Conservation (phyloP, 495 filamentous ascomycete genomes). For the Cercophora sp. region DNA sequence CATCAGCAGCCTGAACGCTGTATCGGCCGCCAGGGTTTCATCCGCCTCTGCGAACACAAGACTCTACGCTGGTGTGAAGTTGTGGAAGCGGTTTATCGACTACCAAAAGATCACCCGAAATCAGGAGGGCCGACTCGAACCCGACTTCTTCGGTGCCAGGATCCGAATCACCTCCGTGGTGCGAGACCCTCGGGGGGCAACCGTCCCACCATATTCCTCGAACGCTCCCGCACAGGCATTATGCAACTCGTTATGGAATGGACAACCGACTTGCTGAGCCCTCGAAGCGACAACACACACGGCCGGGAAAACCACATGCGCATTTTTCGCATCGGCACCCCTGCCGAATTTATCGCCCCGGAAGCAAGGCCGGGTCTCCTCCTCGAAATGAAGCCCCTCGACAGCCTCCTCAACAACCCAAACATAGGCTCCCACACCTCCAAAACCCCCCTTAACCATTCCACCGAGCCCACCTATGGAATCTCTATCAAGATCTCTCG, state of each 20-base stretch:
- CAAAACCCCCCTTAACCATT: slow-evolving; percentile 7
- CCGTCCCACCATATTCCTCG: slow-evolving; percentile 5
- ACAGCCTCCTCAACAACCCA: slow-evolving; percentile 3
- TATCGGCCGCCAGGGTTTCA: slow-evolving; percentile 5
- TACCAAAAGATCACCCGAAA: slow-evolving; percentile 6
- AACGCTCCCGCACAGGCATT: slow-evolving; percentile 1
- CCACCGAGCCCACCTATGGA: slow-evolving; percentile 4
- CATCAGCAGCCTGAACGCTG: slow-evolving; percentile 6
- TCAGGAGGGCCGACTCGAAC: slow-evolving; percentile 6
- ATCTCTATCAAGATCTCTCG: slow-evolving; percentile 9
- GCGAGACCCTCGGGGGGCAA: background rate
- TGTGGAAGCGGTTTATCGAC: slow-evolving; percentile 7
- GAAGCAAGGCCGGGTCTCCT: slow-evolving; percentile 3
- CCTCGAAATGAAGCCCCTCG: slow-evolving; percentile 7
- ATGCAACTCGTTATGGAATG: slow-evolving; percentile 4
- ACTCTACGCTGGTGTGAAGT: slow-evolving; percentile 8
- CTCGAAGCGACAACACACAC: slow-evolving; percentile 2
- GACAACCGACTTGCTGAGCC: slow-evolving; percentile 1
- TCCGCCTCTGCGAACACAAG: slow-evolving; percentile 8
- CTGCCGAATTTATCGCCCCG: slow-evolving; percentile 8
- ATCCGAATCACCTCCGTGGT: slow-evolving; percentile 5
- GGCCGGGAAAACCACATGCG: slow-evolving; percentile 5
- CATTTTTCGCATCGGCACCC: slow-evolving; percentile 4
- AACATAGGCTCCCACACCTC: slow-evolving; percentile 6
- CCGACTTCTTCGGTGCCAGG: slow-evolving; percentile 2